Evolutionary conservation across 2,329 filamentous ascomycete species (phyloP).

Genomic region (Aspergillus sp.): DNA sequence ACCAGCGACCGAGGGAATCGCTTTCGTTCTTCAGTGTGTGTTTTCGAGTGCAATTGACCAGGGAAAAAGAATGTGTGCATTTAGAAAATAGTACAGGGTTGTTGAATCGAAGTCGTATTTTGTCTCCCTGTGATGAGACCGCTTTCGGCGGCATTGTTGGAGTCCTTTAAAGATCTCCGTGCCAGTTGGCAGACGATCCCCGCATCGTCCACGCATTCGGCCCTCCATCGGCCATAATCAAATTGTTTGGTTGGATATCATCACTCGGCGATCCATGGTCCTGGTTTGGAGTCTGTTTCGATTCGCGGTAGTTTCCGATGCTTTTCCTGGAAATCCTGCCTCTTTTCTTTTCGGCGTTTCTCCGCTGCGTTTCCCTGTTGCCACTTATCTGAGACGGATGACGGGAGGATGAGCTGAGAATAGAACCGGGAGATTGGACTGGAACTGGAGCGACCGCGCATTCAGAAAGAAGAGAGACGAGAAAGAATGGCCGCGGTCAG

Average conservation of each 20-base stretch:
- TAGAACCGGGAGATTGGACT: too few species aligned
- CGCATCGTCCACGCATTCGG: neutral
- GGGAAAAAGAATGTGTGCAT: neutral
- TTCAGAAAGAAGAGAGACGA: too few species aligned
- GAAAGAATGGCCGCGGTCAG: too few species aligned
- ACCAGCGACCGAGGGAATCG: too few species aligned
- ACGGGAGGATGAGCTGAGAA: too few species aligned
- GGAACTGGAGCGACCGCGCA: too few species aligned
- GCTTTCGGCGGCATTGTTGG: neutral
- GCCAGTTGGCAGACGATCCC: constrained; percentile 4
- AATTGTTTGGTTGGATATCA: constrained; percentile 6
- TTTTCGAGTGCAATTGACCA: too few species aligned
- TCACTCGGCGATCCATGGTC: neutral
- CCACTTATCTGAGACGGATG: neutral
- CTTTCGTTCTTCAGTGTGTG: too few species aligned
- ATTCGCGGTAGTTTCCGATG: neutral
- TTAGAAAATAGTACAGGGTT: neutral
- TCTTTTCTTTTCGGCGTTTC: neutral
- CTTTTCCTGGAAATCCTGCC: neutral
- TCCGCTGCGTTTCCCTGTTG: neutral
- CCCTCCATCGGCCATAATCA: neutral
- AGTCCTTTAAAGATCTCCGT: neutral
- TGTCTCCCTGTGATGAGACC: neutral
- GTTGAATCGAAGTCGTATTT: neutral
- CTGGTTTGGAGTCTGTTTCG: neutral